Percentiles rank a stretch among this genome's conserved stretches.
Conservation (phyloP, 306 rosid genomes). For the Notholithocarpus densiflorus region DNA sequence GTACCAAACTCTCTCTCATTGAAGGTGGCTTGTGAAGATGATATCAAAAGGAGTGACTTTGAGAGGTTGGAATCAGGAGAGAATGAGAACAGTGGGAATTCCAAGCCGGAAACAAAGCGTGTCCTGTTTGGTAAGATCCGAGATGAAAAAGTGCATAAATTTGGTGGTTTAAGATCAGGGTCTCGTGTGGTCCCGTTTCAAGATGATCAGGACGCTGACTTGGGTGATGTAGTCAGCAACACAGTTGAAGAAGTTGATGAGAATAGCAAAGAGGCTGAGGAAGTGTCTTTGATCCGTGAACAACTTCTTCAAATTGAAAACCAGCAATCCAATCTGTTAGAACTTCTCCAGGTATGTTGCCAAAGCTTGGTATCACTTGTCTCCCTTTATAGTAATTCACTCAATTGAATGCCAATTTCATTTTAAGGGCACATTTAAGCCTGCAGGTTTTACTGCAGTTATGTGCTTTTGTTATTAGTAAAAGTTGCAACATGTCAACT, state of each 20-base stretch:
- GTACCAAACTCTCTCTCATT: slow-evolving; percentile 33
- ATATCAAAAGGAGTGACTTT: slow-evolving; percentile 30
- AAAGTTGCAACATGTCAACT: neutral
- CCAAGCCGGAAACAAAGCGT: slow-evolving; percentile 41
- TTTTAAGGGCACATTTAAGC: slow-evolving; percentile 1
- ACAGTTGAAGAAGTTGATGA: slow-evolving; percentile 51
- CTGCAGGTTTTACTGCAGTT: neutral
- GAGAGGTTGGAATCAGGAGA: slow-evolving; percentile 33
- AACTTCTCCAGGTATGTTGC: slow-evolving; percentile 75
- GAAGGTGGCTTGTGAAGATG: slow-evolving; percentile 38
- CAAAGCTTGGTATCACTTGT: slow-evolving; percentile 7
- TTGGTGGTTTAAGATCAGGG: slow-evolving; percentile 48
- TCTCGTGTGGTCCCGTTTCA: slow-evolving; percentile 72
- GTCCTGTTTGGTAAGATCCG: slow-evolving; percentile 43
- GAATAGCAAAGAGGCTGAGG: slow-evolving; percentile 72
- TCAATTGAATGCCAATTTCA: neutral
- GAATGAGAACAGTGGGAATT: slow-evolving; percentile 27
- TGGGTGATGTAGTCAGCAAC: slow-evolving; percentile 34
- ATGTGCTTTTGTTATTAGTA: neutral
- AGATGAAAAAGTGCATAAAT: slow-evolving; percentile 56
- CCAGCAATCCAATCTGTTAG: slow-evolving; percentile 80
- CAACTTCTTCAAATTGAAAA: slow-evolving; percentile 95
- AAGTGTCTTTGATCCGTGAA: slow-evolving; percentile 72
- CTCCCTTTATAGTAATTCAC: neutral
- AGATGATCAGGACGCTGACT: slow-evolving; percentile 34